A percentile compares a stretch with the other conserved stretches of the same genome.
Evolutionary conservation across 2,329 filamentous ascomycete genomes (phyloP).

Genomic region (Trichoderma afroharzianum): DNA sequence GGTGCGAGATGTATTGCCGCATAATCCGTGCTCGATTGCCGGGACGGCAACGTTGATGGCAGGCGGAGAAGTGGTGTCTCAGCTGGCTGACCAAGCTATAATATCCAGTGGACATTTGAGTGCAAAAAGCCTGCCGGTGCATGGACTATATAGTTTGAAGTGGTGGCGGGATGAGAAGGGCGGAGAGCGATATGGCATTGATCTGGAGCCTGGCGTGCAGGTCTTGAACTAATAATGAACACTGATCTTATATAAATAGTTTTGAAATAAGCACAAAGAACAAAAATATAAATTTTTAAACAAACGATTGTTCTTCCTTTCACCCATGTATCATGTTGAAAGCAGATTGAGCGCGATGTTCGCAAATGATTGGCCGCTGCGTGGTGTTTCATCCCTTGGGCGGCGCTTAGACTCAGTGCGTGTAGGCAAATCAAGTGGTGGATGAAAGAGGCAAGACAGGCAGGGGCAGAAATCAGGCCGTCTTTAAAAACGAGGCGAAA

Average conservation of each 20-base stretch:
- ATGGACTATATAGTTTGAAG: constrained; percentile 2
- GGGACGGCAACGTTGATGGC: background rate
- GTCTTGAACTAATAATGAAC: background rate
- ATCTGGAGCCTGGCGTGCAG: background rate
- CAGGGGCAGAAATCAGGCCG: background rate
- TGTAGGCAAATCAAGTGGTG: background rate
- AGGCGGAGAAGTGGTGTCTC: background rate
- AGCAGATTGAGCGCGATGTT: background rate
- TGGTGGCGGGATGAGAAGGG: constrained; percentile 10
- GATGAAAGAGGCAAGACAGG: background rate
- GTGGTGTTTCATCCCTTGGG: background rate
- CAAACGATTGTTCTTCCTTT: background rate
- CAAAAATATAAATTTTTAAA: background rate
- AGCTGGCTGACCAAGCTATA: background rate
- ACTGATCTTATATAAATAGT: background rate
- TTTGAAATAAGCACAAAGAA: background rate
- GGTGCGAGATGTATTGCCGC: background rate
- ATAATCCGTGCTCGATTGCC: constrained; percentile 10
- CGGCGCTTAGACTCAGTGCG: background rate
- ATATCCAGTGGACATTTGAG: background rate
- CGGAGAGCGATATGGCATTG: background rate
- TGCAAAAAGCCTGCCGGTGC: background rate
- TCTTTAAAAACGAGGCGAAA: background rate
- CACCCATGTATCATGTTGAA: background rate
- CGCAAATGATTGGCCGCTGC: background rate